phyloP scores from a whole-genome alignment of 495 filamentous ascomycete genomes.

The Staphylotrichum tortipilum region DNA sequence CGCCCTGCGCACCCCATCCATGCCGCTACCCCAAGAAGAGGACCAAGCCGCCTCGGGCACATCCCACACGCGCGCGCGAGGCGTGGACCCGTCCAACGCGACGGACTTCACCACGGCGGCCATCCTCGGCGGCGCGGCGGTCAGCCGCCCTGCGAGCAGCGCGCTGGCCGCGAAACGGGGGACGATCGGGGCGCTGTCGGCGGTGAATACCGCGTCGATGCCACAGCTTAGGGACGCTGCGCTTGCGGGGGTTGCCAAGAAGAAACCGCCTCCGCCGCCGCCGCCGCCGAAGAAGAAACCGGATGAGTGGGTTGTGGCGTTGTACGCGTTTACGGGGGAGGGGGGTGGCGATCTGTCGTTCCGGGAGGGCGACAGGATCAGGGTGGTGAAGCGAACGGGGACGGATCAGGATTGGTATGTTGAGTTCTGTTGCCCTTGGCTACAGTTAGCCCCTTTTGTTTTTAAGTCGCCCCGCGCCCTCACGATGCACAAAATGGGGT shows the following conservation, averaged over 20 bases:
- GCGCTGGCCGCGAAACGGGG: slow-evolving; percentile 31
- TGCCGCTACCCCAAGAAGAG: slow-evolving; percentile 18
- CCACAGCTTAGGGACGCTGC: background rate
- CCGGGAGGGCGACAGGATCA: slow-evolving; percentile 75
- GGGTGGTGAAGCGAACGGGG: slow-evolving; percentile 71
- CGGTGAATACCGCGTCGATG: too few relatives aligned
- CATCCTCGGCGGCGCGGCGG: slow-evolving; percentile 23
- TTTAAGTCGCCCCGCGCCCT: background rate
- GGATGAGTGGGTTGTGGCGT: slow-evolving; percentile 63
- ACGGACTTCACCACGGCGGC: slow-evolving; percentile 42
- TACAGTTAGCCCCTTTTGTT: background rate
- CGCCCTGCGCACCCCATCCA: slow-evolving; percentile 32
- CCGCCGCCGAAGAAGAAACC: slow-evolving; percentile 53
- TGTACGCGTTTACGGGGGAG: slow-evolving; percentile 73
- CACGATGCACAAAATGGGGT: background rate
- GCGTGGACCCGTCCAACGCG: too few relatives aligned
- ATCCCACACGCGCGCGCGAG: slow-evolving; percentile 17
- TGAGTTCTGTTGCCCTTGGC: background rate
- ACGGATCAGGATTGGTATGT: slow-evolving; percentile 75
- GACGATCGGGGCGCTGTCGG: too few relatives aligned
- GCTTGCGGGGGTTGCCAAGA: slow-evolving; percentile 20
- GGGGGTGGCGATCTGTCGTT: slow-evolving; percentile 70
- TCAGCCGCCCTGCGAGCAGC: slow-evolving; percentile 9
- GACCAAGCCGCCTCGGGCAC: background rate
- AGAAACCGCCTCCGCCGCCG: slow-evolving; percentile 55